Base-by-base conservation (phyloP, 169 alveolate species). In the Cryptosporidium ubiquitum region DNA sequence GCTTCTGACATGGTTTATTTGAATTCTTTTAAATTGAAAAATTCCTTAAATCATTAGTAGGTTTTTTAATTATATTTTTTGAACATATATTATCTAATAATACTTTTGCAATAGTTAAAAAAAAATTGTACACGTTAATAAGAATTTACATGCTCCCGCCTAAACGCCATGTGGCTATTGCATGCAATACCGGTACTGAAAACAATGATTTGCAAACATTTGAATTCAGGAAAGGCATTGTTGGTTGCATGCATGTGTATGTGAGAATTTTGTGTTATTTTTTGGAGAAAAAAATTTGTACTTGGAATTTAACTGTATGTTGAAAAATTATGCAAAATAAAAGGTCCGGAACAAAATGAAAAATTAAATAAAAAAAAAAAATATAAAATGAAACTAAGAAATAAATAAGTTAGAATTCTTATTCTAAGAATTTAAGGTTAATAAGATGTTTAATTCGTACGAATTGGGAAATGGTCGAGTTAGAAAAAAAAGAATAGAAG, bases 121-220 rank as follows among this genome's bases (percentile, higher is more conserved):
- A 18, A 6, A 31, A 64, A 64, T 64, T 64, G 29, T 35, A 64
- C 71, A 64, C 49, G 42, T 64, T 9, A 37, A 12, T 64, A 64
- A n/a, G 5, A 20, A 42, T 0, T 33, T 51, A 57, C 42, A 52
- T 33, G 70, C 16, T 58, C 85, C 84, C 84, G 84, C 85, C 85
- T 49, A 49, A 49, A 52, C 0, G 33, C 26, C 85, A 73, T 73
- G 85, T 73, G 85, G 85, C 84, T 23, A 70, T 16, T 73, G 69
- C 61, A 55, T 73, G 85, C 85, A 73, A 55, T 73, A 73, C 85
- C 85, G 85, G 85, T 73, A 73, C 85, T 73, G 35, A 55, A n/a
- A 31, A 55, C 61, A 51, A 2, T 55, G 37, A 20, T 23, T 55
- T 23, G 16, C 18, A 26, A 20, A 26, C 14, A 26, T 16, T 2